Conservation (phyloP, 768 basidiomycete genomes). For the Rhodotorula babjevae region DNA sequence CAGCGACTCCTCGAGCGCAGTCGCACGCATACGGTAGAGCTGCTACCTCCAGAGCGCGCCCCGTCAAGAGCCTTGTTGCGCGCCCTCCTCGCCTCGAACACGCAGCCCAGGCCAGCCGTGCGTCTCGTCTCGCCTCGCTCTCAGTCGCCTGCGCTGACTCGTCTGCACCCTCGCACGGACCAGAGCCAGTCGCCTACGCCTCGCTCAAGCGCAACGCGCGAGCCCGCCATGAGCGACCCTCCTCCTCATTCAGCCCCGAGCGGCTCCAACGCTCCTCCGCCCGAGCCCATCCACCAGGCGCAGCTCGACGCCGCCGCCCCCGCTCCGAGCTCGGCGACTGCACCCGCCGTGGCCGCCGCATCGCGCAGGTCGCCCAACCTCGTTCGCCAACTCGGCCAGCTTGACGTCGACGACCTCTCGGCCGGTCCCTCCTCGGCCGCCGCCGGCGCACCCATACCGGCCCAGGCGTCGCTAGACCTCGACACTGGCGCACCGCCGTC, state of each 20-base stretch:
- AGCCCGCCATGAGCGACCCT: not conserved
- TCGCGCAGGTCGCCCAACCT: not conserved
- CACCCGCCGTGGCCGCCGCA: not conserved
- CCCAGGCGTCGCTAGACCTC: not conserved
- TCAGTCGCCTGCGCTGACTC: too few species aligned
- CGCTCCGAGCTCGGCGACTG: not conserved
- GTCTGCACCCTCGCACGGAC: too few species aligned
- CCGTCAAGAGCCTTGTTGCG: too few species aligned
- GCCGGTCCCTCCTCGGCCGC: not conserved
- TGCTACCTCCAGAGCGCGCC: too few species aligned
- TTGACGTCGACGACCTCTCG: slow-evolving; percentile 1
- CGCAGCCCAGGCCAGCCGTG: too few species aligned
- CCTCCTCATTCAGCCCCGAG: not conserved
- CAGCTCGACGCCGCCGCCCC: not conserved
- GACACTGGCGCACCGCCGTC: too few species aligned
- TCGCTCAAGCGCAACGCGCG: too few species aligned
- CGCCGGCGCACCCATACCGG: not conserved
- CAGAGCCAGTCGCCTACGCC: too few species aligned
- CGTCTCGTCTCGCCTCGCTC: too few species aligned
- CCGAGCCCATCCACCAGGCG: not conserved
- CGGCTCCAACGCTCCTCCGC: not conserved
- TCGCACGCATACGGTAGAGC: too few species aligned
- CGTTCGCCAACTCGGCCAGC: not conserved
- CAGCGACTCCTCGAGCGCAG: too few species aligned
- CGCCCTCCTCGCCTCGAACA: too few species aligned